phyloP scores from a whole-genome alignment of 2,329 filamentous ascomycete species.

The Aspergillus niger region DNA sequence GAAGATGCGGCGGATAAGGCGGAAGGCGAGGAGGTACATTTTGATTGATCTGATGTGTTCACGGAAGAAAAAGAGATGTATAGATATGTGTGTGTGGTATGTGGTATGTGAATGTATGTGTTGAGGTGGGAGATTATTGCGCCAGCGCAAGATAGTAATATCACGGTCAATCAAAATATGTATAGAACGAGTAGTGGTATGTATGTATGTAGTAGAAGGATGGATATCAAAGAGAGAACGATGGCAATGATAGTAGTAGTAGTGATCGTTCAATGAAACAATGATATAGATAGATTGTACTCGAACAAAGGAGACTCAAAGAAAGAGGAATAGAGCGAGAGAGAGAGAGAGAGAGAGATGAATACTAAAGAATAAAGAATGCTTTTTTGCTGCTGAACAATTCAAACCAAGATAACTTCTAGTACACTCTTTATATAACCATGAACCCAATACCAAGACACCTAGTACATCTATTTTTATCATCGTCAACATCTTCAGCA shows the following conservation, averaged over 20 bases:
- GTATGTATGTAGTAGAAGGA: background rate
- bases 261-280: background rate
- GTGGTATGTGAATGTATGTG: background rate
- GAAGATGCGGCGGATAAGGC: conserved; percentile 31
- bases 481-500: background rate
- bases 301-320: conserved; percentile 11
- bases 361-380: background rate
- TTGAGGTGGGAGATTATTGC: background rate
- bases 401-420: background rate
- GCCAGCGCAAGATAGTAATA: no score
- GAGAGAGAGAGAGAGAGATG: background rate
- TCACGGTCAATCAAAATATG: background rate
- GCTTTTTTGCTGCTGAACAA: conserved; percentile 1
- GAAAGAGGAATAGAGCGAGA: no score
- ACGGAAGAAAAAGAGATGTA: no score
- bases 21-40: conserved; percentile 17
- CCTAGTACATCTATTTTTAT: conserved; percentile 1
- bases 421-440: background rate
- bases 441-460: background rate
- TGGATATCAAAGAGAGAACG: background rate
- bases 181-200: background rate
- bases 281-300: no score
- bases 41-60: background rate
- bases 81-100: no score
- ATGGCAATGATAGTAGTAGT: background rate